Conservation (phyloP, 768 basidiomycete species). For the Tephrocybe sp. region DNA sequence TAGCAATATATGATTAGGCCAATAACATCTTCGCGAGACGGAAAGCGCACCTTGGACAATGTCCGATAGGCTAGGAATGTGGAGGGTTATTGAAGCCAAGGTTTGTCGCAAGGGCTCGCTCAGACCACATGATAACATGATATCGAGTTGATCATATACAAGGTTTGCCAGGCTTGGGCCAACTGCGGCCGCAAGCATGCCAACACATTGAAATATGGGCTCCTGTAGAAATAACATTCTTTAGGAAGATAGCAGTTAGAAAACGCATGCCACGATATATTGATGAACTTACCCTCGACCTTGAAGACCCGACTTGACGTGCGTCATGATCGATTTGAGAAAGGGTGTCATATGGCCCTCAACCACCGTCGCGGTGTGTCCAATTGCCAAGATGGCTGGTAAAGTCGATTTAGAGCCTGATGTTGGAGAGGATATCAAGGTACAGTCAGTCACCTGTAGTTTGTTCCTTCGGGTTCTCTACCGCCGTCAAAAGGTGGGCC, state of each 20-base stretch:
- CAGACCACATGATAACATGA: constrained; percentile 94
- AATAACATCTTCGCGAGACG: not conserved
- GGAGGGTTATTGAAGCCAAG: constrained; percentile 77
- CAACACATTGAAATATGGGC: constrained; percentile 96
- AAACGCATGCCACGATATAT: not conserved
- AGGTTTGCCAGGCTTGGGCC: constrained; percentile 95
- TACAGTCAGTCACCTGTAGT: constrained; percentile 63
- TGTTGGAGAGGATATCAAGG: constrained; percentile 12
- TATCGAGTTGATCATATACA: constrained; percentile 92
- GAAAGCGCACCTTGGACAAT: constrained; percentile 78
- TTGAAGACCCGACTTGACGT: constrained; percentile 88
- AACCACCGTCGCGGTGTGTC: constrained; percentile 90
- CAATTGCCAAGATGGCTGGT: constrained; percentile 97
- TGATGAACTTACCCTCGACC: constrained; percentile 67
- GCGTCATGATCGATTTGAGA: constrained; percentile 85
- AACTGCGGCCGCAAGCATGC: constrained; percentile 93
- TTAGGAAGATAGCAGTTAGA: constrained; percentile 36
- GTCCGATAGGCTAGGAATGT: constrained; percentile 87
- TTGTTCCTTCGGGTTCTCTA: constrained; percentile 87
- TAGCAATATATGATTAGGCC: constrained; percentile 26
- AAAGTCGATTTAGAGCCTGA: constrained; percentile 33
- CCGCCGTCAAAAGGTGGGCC: constrained; percentile 84
- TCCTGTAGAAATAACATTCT: constrained; percentile 92
- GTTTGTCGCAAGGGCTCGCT: constrained; percentile 88
- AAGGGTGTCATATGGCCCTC: constrained; percentile 96